Base-by-base conservation (phyloP, 371 early-diverging fungal genomes). In the Mucor racemosus region DNA sequence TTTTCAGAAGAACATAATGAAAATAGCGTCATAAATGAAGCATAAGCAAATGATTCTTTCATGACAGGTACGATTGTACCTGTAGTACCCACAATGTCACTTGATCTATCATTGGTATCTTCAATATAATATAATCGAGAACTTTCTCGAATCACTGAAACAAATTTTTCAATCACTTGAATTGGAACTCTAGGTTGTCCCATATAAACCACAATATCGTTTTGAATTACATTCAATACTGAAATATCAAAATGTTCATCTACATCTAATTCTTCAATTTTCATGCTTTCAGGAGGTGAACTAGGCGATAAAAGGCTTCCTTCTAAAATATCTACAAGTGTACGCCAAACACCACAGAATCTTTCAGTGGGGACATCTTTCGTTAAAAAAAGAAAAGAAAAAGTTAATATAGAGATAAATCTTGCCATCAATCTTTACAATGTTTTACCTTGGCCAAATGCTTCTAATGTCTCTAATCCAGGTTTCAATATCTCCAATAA, bases 221-320 rank as follows among this genome's bases (percentile, higher is more conserved):
- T 84, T 69, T 92, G 86, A 21, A 93, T 74, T 26, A 82, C 81
- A 46, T 77, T 84, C 34, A 95, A 74, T 5, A 90, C 81, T 8
- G 88, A 88, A 15, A 93, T 86, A 68, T 95, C 95, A 69, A 94
- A 93, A 7, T 85, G 85, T 55, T 93, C 94, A 62, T 94, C 94
- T 5, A 84, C 80, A 42, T 90, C 86, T 7, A 92, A 77, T 41
- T 90, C 90, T 64, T 92, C 91, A 19, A 86, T 74, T 1, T 89
- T 82, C 76, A 90, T 74, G 4, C 80, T 77, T 2, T 84, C 65
- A 10, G 88, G 86, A 5, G 92, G 87, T 48, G 85, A 74, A 60
- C 88, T 88, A 70, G 86, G 78, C 21, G 92, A 86, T 7, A 92
- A 79, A 58, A 94, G 72, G 55, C 89, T 89, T 15, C 89, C 91